Evolutionary conservation across 2,329 filamentous ascomycete genomes (phyloP).

Genomic region (Calonectria hongkongensis): DNA sequence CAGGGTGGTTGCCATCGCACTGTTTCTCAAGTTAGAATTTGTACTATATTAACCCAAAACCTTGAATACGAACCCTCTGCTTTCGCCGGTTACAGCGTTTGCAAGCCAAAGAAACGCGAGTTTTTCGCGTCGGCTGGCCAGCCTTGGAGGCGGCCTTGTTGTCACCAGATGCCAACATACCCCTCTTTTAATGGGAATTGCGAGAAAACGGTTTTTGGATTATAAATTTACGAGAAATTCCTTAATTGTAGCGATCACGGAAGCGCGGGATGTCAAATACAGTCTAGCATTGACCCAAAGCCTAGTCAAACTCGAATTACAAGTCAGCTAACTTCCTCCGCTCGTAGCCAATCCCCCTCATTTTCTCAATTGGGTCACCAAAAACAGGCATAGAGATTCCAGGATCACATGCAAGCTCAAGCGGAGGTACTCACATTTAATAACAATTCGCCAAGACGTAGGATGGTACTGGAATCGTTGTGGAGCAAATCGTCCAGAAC

Average conservation of each 20-base stretch:
- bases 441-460: not conserved
- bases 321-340: not conserved
- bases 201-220: not conserved
- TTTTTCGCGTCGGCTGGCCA: not conserved
- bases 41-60: not conserved
- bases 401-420: not conserved
- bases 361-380: not conserved
- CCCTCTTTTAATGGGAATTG: not conserved
- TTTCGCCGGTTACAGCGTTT: constrained; percentile 13
- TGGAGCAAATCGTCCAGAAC: not conserved
- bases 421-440: not conserved
- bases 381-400: not conserved
- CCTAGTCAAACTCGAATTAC: not conserved
- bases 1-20: constrained; percentile 50
- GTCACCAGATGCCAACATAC: not conserved
- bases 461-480: not conserved
- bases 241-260: not conserved
- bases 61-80: constrained; percentile 1
- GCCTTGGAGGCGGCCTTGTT: not conserved
- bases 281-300: not conserved
- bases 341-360: not conserved
- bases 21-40: not conserved
- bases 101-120: constrained; percentile 3
- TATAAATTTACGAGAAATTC: not conserved
- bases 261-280: not conserved